These are phyloP conservation scores for Marasmius fiardii DNA, from an alignment of 1,284 basidiomycete genomes.

Conservation along the genomic window DNA sequence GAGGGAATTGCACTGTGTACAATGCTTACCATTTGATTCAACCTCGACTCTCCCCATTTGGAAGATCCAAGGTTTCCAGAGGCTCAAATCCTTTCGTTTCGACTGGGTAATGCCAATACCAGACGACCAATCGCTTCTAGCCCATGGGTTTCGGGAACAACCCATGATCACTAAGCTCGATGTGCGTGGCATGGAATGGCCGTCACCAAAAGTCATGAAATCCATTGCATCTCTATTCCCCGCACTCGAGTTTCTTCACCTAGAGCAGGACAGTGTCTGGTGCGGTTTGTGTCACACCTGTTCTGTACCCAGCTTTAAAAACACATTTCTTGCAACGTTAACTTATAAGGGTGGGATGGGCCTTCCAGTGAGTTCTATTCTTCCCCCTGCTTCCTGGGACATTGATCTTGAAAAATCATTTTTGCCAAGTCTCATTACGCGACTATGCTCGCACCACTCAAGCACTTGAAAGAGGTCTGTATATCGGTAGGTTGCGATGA, in stretches of 20 bases:
- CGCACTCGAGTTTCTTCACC: slow-evolving; percentile 22
- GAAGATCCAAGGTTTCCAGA: slow-evolving; percentile 24
- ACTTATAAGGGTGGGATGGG: slow-evolving; percentile 28
- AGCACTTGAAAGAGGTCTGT: slow-evolving; percentile 24
- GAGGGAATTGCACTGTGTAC: slow-evolving; percentile 29
- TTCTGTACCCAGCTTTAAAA: slow-evolving; percentile 22
- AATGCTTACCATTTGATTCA: slow-evolving; percentile 7
- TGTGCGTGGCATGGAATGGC: slow-evolving; percentile 28
- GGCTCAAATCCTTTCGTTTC: slow-evolving; percentile 23
- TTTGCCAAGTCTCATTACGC: slow-evolving; percentile 24
- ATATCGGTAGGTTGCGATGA: slow-evolving; percentile 25
- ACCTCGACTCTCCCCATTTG: slow-evolving; percentile 17
- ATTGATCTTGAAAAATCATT: too few species aligned
- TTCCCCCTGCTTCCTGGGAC: not conserved
- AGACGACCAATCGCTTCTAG: slow-evolving; percentile 20
- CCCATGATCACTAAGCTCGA: slow-evolving; percentile 24
- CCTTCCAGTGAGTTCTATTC: slow-evolving; percentile 24
- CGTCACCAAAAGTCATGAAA: slow-evolving; percentile 27
- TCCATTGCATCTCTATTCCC: slow-evolving; percentile 20
- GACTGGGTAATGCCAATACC: slow-evolving; percentile 24
- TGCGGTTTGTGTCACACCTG: slow-evolving; percentile 32
- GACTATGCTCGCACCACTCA: slow-evolving; percentile 21
- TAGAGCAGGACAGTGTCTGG: slow-evolving; percentile 28
- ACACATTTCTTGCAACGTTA: slow-evolving; percentile 19
- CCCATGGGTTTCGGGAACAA: slow-evolving; percentile 15